Evolutionary conservation across 345 rosid genomes (phyloP), one percentile per base, ranked within the genome.

Genomic region (Hirschfeldia incana): DNA sequence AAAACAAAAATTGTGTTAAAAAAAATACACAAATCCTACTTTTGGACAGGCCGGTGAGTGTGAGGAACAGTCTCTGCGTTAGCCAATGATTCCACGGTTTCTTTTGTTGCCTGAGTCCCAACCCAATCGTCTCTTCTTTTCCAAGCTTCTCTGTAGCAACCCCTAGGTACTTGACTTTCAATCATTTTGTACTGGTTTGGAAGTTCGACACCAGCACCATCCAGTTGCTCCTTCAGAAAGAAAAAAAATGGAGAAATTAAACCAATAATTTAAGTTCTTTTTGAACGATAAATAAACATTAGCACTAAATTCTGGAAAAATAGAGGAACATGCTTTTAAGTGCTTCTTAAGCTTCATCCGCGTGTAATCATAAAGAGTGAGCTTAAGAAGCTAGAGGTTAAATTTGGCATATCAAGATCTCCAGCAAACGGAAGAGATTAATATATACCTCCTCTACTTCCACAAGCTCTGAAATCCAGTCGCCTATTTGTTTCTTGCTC

Each of bases 301-400:
- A 39, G 15, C 29, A 37, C 39, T 29, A 30, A 37, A 21, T 27
- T 46, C 4, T 57, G 44, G 12, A 9, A 37, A 57, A 59, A 16
- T 36, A 51, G 17, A 65, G 16, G 44, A 74, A 65, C 94, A 84
- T 86, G 93, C 99, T 82, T 82, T 96, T 98, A 70, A 96, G 94
- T 69, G 98, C 89, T 88, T 93, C 97, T 84, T 96, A 97, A 83
- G 97, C 99, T 86, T 93, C 97, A 79, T 97, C 94, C 81, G 97
- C 97, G 70, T 74, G 62, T 73, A 67, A 76, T 64, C 64, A 57
- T 67, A 49, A 73, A 85, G 71, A 86, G 29, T 76, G 46, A 62
- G 34, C 10, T 34, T 15, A 28, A 13, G 64, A 69, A 29, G 53
- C 12, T 21, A 39, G 55, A 83, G 62, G 28, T 33, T 34, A 75